These are phyloP conservation scores for Starmerella asiatica DNA, from an alignment of 805 yeast species.

Conservation along the genomic window DNA sequence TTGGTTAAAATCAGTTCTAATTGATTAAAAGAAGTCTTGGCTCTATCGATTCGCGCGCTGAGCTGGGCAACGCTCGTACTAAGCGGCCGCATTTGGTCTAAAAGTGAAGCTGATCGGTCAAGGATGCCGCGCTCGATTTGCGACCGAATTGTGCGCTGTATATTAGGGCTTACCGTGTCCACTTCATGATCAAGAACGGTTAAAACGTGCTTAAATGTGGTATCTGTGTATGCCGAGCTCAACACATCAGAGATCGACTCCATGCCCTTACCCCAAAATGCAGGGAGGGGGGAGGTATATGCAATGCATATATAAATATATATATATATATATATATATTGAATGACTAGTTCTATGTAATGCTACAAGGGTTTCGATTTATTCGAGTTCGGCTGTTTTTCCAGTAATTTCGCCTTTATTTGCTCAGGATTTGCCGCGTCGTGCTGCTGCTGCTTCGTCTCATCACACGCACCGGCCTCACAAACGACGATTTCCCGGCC, in stretches of 20 bases:
- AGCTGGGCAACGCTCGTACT: conserved; percentile 21
- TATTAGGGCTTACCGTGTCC: neutral
- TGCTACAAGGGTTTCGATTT: too few relatives aligned
- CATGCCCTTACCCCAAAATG: too few relatives aligned
- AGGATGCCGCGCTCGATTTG: conserved; percentile 11
- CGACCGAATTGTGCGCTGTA: conserved; percentile 15
- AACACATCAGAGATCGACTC: conserved; percentile 16
- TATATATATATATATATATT: too few relatives aligned
- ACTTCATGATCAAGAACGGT: conserved; percentile 13
- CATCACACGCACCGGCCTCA: conserved; percentile 42
- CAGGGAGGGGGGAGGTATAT: too few relatives aligned
- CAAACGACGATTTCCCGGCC: conserved; percentile 75
- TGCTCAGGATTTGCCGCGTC: too few relatives aligned
- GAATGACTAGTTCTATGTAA: too few relatives aligned
- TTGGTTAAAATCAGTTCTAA: conserved; percentile 19
- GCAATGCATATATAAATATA: too few relatives aligned
- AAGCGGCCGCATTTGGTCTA: conserved; percentile 27
- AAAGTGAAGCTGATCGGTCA: conserved; percentile 17
- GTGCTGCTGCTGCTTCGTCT: neutral
- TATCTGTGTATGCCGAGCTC: conserved; percentile 19
- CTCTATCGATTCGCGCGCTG: conserved; percentile 17
- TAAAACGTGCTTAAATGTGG: conserved; percentile 17
- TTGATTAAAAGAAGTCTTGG: conserved; percentile 14
- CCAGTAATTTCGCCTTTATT: too few relatives aligned
- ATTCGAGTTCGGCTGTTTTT: too few relatives aligned